Conservation (phyloP, 345 rosid species). For the Eucalyptus sp. region DNA sequence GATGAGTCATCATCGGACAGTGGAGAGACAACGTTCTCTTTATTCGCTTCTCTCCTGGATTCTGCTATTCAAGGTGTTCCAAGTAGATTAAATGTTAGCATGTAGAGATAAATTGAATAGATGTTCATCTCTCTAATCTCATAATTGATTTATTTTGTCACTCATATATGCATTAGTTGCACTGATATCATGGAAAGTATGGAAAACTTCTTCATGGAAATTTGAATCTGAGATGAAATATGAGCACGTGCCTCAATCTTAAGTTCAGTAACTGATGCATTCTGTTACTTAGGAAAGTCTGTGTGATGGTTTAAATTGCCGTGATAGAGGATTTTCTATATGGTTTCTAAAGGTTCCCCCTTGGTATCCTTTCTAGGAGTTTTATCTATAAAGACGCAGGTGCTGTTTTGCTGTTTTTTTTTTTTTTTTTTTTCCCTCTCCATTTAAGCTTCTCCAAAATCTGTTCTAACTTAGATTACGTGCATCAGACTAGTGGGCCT, state of each 20-base stretch:
- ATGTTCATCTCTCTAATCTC: background rate
- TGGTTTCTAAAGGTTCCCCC: background rate
- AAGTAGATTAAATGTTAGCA: background rate
- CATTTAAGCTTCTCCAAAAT: background rate
- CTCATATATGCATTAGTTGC: background rate
- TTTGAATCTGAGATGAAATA: background rate
- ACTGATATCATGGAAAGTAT: background rate
- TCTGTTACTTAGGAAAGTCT: background rate
- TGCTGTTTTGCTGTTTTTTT: background rate
- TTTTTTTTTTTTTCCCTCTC: background rate
- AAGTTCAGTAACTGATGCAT: background rate
- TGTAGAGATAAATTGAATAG: background rate
- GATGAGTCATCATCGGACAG: constrained; percentile 55
- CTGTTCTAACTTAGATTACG: background rate
- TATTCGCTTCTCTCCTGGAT: constrained; percentile 84
- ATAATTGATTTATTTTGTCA: background rate
- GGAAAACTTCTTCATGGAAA: background rate
- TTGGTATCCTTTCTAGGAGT: background rate
- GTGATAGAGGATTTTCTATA: background rate
- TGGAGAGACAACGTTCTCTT: constrained; percentile 58
- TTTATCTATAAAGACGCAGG: background rate
- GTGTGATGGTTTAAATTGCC: background rate
- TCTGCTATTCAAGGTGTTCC: constrained; percentile 76
- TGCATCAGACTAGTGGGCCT: background rate
- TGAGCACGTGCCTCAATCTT: background rate